Evolutionary conservation across 495 filamentous ascomycete species (phyloP).

Genomic region (Talaromyces adpressus): DNA sequence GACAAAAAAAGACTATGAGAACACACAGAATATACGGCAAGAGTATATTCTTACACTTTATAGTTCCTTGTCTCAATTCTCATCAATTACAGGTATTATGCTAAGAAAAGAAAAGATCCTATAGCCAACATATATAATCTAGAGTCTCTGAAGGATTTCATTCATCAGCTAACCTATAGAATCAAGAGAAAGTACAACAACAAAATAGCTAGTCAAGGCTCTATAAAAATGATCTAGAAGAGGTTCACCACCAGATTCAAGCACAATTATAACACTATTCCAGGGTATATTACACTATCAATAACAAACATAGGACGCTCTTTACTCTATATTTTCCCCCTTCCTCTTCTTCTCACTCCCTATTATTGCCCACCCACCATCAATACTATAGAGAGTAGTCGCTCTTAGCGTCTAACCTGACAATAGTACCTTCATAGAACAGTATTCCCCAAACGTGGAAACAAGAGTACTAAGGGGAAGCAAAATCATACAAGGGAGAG

Average conservation of each 20-base stretch:
- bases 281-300: not conserved
- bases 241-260: not conserved
- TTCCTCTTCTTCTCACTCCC: not conserved
- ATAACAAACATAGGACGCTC: not conserved
- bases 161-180: not conserved
- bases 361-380: not conserved
- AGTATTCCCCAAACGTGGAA: not conserved
- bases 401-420: not conserved
- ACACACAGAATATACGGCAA: not conserved
- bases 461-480: not conserved
- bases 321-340: not conserved
- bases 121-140: not conserved
- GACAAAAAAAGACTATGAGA: not conserved
- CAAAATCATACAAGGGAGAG: not conserved
- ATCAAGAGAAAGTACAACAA: not conserved
- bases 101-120: not conserved
- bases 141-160: not conserved
- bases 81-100: not conserved
- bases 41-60: not conserved
- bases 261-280: not conserved
- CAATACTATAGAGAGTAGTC: not conserved
- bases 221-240: not conserved
- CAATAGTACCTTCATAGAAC: not conserved
- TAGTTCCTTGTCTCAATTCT: not conserved
- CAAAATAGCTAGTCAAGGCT: not conserved